Evolutionary conservation across 176 grass and related monocot species (phyloP), one percentile per base, ranked within the genome.

Genomic region (Aegilops bicornis): DNA sequence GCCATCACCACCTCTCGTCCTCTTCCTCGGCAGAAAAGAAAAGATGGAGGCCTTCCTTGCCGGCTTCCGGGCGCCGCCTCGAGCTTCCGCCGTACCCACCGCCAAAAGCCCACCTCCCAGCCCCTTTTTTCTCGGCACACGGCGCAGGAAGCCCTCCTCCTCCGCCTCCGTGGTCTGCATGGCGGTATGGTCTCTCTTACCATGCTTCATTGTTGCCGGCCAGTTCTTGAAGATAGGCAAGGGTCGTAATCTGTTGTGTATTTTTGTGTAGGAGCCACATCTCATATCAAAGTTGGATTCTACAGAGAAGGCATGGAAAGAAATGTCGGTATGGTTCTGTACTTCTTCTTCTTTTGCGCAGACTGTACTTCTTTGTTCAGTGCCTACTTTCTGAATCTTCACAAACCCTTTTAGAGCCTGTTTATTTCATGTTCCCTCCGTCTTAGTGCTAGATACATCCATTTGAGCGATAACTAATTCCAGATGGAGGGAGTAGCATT

Each of bases 271-370:
- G 96, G 93, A 98, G 82, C 96, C 96, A 19, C 95, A 92, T 88
- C 83, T 98, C 36, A 88, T 98, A 78, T 79, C 91, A 29, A 98
- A 95, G 86, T 35, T 98, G 86, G 93, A 95, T 82, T 94, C 93
- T 82, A 90, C 96, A 31, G 96, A 95, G 83, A 95, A 85, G 80
- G 94, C 88, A 50, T 94, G 91, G 96, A 95, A 91, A 89, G 96
- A 98, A 82, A 88, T 94, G 82, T 95, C 91, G 89, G 96, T 98
- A 98, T 85, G 89, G 59, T 45, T 79, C 71, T 69, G 33, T 72
- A 45, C 82, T 75, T 85, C 82, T 73, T 45, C 43, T 45, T 16
- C 15, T 52, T 52, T 52, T 17, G 48, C 48, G 48, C 48, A 52
- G 48, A 52, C 48, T 52, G 15, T 17, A 52, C 48, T 52, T 52